A percentile compares a stretch with the other conserved stretches of the same genome.
Conservation (phyloP, 495 filamentous ascomycete species). For the Aspergillus leporis region DNA sequence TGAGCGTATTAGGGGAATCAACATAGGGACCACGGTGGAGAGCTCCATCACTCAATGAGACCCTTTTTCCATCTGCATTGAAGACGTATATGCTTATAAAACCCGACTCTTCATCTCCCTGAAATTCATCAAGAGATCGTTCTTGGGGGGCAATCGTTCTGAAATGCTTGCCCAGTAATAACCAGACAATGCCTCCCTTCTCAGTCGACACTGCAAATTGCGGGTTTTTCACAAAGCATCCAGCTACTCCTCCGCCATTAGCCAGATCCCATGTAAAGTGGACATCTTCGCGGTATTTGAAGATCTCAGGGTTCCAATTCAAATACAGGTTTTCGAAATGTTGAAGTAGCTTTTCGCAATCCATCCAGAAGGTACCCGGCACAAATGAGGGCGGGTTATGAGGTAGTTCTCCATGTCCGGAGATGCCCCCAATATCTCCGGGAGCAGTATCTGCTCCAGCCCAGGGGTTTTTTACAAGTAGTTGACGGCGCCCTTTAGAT, state of each 20-base stretch:
- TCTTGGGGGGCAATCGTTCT: conserved; percentile 31
- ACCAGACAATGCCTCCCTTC: conserved; percentile 67
- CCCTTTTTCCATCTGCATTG: conserved; percentile 65
- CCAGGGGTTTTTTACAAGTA: conserved; percentile 97
- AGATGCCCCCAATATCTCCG: conserved; percentile 11
- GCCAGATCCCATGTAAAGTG: conserved; percentile 88
- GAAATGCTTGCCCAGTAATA: conserved; percentile 85
- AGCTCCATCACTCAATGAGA: conserved; percentile 68
- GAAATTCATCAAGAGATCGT: conserved; percentile 25
- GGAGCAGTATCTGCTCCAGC: conserved; percentile 59
- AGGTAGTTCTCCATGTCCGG: conserved; percentile 12
- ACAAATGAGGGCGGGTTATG: conserved; percentile 27
- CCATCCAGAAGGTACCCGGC: conserved; percentile 90
- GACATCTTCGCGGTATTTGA: conserved; percentile 76
- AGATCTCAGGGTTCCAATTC: conserved; percentile 94
- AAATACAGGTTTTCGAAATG: conserved; percentile 94
- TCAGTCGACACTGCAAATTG: conserved; percentile 72
- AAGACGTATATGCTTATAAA: conserved; percentile 89
- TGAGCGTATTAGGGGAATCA: conserved; percentile 88
- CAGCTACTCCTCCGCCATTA: conserved; percentile 49
- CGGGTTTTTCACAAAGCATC: conserved; percentile 75
- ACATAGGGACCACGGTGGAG: conserved; percentile 78
- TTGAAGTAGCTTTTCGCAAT: conserved; percentile 77
- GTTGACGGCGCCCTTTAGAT: conserved; percentile 57
- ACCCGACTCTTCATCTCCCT: conserved; percentile 50